Base-by-base conservation (phyloP, 1,139 yeast genomes). In the Williopsis jadinii region DNA sequence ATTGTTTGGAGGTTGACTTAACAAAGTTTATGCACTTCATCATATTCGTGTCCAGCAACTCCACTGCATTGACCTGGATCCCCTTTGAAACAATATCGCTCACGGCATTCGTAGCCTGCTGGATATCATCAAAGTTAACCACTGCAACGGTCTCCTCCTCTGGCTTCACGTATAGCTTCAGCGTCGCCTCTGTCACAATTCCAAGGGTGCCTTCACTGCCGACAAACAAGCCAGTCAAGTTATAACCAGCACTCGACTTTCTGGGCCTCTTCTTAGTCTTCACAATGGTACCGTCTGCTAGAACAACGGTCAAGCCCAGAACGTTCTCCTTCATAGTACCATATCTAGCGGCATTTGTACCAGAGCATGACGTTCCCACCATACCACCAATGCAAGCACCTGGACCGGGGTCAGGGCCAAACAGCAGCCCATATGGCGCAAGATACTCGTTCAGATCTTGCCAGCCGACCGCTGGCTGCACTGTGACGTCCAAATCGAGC, bases 151-250 rank as follows among this genome's bases (percentile, higher is more conserved):
- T 70, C 52, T 81, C 84, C 31, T 67, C 60, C 37, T 68, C 70
- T 1, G 92, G 88, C 44, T 71, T 73, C 5, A 80, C 86, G 50
- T 80, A 76, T 35, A 84, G 63, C 52, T 76, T 80, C 38, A 84
- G 64, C 1, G 88, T 82, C 4, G 83, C 83, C 53, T 83, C 90
- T 2, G 90, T 82, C 33, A 84, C 77, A 19, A 84, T 67, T 11
- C 92, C 92, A 41, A 84, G 62, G 0, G 94, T 84, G 12, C 94
- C 94, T 58, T 84, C 92, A 48, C 80, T 71, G 0, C 94, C 94
- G 43, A 79, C 67, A 54, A 84, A 80, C 46, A 84, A 58, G 11
- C 79, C 77, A 45, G 80, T 80, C 49, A 80, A 62, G 54, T 82
- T 82, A 58, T 84, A 84, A 8, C 94, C 94, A 2, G 94, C 94